Percentiles rank a stretch among this genome's conserved stretches.
These are phyloP conservation scores for Zasmidium cellare DNA, from an alignment of 2,329 filamentous ascomycete genomes.

Conservation along the genomic window DNA sequence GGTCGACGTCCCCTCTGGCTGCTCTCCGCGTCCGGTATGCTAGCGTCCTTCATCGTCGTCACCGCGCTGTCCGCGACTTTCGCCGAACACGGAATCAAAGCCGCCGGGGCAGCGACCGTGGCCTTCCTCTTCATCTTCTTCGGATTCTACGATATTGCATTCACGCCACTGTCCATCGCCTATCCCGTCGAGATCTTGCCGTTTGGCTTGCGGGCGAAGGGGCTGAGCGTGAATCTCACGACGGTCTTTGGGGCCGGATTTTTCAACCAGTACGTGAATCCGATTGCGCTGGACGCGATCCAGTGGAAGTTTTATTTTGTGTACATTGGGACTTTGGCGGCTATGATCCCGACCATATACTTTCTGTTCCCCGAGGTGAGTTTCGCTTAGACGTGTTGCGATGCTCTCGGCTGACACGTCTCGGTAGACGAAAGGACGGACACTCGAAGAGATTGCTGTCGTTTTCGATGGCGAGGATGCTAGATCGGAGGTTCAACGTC, in stretches of 20 bases:
- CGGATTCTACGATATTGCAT: conserved; percentile 42
- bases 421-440: conserved; percentile 34
- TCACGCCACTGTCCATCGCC: conserved; percentile 32
- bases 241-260: conserved; percentile 20
- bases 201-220: conserved; percentile 28
- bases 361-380: conserved; percentile 8
- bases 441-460: conserved; percentile 48
- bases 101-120: conserved; percentile 39
- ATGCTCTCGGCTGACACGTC: conserved; percentile 21
- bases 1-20: conserved; percentile 48
- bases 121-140: conserved; percentile 47
- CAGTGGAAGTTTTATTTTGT: conserved; percentile 47
- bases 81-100: conserved; percentile 30
- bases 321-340: conserved; percentile 36
- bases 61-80: conserved; percentile 43
- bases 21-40: conserved; percentile 44
- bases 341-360: conserved; percentile 20
- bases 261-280: conserved; percentile 43
- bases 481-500: not conserved
- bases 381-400: conserved; percentile 36
- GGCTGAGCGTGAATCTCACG: conserved; percentile 20
- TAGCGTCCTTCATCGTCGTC: conserved; percentile 43
- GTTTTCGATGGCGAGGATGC: conserved; percentile 47
- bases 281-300: conserved; percentile 40
- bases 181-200: conserved; percentile 38